Evolutionary conservation across 257 asterid genomes (phyloP).

Genomic region (Mentha longifolia): DNA sequence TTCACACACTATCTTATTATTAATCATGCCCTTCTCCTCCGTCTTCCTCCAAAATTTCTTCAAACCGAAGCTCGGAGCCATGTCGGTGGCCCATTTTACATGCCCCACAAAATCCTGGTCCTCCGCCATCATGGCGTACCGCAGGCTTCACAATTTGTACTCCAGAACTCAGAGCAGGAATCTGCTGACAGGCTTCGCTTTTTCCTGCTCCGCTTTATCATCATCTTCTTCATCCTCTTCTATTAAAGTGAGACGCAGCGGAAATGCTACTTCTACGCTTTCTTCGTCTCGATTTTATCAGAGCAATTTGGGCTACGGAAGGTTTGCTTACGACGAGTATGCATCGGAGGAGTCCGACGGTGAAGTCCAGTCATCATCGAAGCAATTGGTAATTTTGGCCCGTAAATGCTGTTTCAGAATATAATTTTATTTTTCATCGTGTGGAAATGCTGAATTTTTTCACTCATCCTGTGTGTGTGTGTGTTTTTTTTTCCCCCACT

Average conservation of each 20-base stretch:
- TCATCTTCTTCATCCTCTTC: constrained; percentile 39
- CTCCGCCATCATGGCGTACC: constrained; percentile 40
- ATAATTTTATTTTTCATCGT: background rate
- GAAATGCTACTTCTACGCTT: constrained; percentile 41
- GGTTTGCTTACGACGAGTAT: constrained; percentile 69
- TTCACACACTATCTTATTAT: background rate
- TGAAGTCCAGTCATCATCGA: constrained; percentile 60
- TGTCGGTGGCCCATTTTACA: constrained; percentile 47
- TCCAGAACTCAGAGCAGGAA: constrained; percentile 19
- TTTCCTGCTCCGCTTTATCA: constrained; percentile 42
- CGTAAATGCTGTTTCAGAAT: constrained; percentile 2
- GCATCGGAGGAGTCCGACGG: constrained; percentile 73
- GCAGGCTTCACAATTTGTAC: constrained; percentile 44
- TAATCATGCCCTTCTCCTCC: constrained; percentile 41
- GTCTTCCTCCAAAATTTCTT: constrained; percentile 38
- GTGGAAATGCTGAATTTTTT: background rate
- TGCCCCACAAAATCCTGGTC: constrained; percentile 38
- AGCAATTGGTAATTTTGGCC: constrained; percentile 54
- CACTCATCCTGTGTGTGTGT: background rate
- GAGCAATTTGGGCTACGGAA: constrained; percentile 66
- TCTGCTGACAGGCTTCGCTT: constrained; percentile 35
- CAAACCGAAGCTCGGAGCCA: constrained; percentile 54
- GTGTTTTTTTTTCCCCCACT: background rate
- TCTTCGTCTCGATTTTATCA: constrained; percentile 55
- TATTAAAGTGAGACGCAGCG: constrained; percentile 41